Percentiles rank a stretch among this genome's conserved stretches.
These are phyloP conservation scores for Myxozyma melibiosi DNA, from an alignment of 805 yeast species.

Conservation along the genomic window DNA sequence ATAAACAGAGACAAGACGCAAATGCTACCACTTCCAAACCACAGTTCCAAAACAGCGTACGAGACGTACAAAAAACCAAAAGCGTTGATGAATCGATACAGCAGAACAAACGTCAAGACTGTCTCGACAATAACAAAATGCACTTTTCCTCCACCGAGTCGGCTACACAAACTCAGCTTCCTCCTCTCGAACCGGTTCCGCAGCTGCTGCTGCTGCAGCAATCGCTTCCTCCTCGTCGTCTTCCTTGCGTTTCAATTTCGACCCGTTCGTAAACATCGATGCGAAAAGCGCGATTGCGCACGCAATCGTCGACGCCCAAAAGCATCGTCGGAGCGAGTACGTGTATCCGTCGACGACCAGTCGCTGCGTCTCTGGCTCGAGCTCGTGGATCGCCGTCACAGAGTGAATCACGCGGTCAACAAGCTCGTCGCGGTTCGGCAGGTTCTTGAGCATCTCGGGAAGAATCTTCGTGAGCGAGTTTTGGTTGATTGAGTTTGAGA, in stretches of 20 bases:
- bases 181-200: constrained; percentile 1
- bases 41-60: background rate
- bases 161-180: constrained; percentile 29
- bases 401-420: constrained; percentile 52
- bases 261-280: constrained; percentile 24
- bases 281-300: constrained; percentile 22
- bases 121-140: no score
- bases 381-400: constrained; percentile 52
- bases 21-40: no score
- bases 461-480: constrained; percentile 46
- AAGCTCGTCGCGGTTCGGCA: constrained; percentile 36
- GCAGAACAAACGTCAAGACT: no score
- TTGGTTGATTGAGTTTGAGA: constrained; percentile 68
- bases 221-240: constrained; percentile 27
- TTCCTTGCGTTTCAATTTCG: constrained; percentile 24
- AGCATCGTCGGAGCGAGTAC: constrained; percentile 53
- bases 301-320: constrained; percentile 36
- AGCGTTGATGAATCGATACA: no score
- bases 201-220: background rate
- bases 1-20: no score
- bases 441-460: constrained; percentile 33
- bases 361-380: constrained; percentile 49
- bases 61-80: background rate
- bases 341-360: constrained; percentile 52
- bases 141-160: no score